These are phyloP conservation scores for Coix lacrymajobi DNA, from an alignment of 176 grass and related monocot genomes.

Conservation along the genomic window DNA sequence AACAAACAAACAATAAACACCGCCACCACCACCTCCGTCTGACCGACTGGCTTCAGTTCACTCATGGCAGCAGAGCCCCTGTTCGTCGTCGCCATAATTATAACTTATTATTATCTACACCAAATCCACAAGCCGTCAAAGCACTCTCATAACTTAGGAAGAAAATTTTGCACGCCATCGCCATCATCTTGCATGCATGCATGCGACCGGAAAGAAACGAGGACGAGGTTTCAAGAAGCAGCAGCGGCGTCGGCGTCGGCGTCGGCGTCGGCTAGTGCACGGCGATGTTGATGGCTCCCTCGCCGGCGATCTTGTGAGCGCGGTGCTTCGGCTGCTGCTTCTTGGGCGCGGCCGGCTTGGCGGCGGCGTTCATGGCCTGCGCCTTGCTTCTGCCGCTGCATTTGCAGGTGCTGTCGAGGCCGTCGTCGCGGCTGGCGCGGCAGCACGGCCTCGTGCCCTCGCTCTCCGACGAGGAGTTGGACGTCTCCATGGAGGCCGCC, in stretches of 20 bases:
- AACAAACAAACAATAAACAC: background rate
- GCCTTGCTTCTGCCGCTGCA: slow-evolving; percentile 25
- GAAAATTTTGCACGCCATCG: background rate
- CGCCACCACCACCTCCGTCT: slow-evolving; percentile 3
- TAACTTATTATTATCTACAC: slow-evolving; percentile 44
- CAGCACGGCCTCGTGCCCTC: slow-evolving; percentile 43
- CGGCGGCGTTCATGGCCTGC: background rate
- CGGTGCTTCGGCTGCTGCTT: slow-evolving; percentile 40
- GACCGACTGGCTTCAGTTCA: background rate
- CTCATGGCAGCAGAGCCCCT: slow-evolving; percentile 5
- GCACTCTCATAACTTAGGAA: slow-evolving; percentile 33
- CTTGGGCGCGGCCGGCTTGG: slow-evolving; percentile 21
- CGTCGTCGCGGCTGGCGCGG: slow-evolving; percentile 47
- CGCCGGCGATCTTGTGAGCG: slow-evolving; percentile 43
- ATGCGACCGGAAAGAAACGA: background rate
- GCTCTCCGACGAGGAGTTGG: slow-evolving; percentile 53
- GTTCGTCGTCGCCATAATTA: slow-evolving; percentile 34
- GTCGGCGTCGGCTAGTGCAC: slow-evolving; percentile 49
- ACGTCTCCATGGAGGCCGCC: slow-evolving; percentile 39
- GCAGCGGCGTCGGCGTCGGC: no score
- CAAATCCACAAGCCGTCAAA: slow-evolving; percentile 9
- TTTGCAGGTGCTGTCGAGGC: slow-evolving; percentile 43
- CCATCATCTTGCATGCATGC: background rate
- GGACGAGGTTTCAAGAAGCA: background rate
- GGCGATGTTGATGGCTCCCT: slow-evolving; percentile 61